A percentile compares a stretch with the other conserved stretches of the same genome.
phyloP scores from a whole-genome alignment of 129 eudicot species.

The Flaveria sonorensis region DNA sequence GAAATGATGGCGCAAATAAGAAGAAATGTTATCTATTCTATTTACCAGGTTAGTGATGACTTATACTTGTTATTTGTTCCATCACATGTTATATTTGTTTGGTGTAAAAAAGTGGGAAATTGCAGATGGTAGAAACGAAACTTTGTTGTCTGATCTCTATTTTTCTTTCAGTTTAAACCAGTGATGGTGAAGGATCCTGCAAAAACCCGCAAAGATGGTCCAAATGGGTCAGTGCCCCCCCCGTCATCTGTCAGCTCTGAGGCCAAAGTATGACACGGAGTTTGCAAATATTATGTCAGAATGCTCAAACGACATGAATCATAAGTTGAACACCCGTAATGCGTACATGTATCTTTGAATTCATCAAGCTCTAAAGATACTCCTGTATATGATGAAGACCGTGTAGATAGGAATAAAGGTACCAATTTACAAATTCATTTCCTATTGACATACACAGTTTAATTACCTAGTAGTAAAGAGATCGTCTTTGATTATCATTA shows the following conservation, averaged over 20 bases:
- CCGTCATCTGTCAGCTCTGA: constrained; percentile 51
- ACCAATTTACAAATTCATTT: constrained; percentile 12
- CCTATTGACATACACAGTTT: background rate
- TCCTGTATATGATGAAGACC: constrained; percentile 3
- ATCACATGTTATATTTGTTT: background rate
- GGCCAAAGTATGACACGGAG: constrained; percentile 41
- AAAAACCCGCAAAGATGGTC: constrained; percentile 46
- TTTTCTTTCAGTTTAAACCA: constrained; percentile 70
- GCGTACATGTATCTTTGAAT: constrained; percentile 1
- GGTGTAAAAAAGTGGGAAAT: background rate
- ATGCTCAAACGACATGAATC: constrained; percentile 11
- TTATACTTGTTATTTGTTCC: background rate
- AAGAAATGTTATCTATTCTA: constrained; percentile 92
- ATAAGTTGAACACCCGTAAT: background rate
- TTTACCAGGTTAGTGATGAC: constrained; percentile 69
- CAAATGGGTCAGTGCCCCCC: constrained; percentile 56
- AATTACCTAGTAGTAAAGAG: background rate
- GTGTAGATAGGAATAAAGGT: constrained; percentile 22
- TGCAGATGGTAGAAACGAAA: background rate
- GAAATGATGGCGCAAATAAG: constrained; percentile 99
- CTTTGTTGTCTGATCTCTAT: background rate
- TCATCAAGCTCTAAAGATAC: constrained; percentile 3
- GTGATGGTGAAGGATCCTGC: constrained; percentile 70
- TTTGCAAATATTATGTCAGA: constrained; percentile 6
- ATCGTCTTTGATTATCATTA: background rate